Evolutionary conservation across 2,329 filamentous ascomycete genomes (phyloP), one percentile per base, ranked within the genome.

Genomic region (Paecilomyces sp.): DNA sequence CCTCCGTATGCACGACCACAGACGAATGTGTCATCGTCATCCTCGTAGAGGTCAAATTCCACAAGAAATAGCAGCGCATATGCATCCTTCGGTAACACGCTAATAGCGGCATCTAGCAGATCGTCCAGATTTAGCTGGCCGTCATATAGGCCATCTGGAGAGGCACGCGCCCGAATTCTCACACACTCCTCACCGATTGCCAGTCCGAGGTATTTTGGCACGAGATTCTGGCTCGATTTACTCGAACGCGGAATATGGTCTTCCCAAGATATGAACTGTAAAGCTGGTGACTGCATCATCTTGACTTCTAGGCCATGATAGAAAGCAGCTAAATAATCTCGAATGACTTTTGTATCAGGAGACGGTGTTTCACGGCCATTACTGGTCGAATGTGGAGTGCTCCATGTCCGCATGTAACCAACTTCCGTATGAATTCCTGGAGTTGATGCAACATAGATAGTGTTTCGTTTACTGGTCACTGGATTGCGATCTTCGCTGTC

Each of bases 1-100:
- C 81, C 84, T 0, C 87, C 87, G 67, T 86, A 90, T 0, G 87
- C 86, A 30, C 86, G 74, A 0, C 87, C 87, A 62, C 86, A 88
- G 57, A 82, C 85, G 65, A 89, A 90, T 22, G 85, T 81, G 61
- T 89, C 87, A 0, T 88, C 83, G 0, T 87, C 83, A 56, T 81
- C 80, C 64, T 89, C 85, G 66, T 85, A 88, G 13, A 88, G 71
- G 66, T 89, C 87, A n/a, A 87, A 81, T 34, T 85, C 74, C 0
- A 83, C 73, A 0, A 88, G 66, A 36, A 89, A 68, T 0, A 86
- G 66, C 1, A 88, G 67, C 0, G 85, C 78, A 60, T 86, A 85
- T 0, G 85, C 86, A 64, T 88, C 82, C 0, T 65, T 56, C 0
- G 85, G 85, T 0, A 88, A 70, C 15, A 83, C 76, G 1, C 71